Percentiles rank a stretch among this genome's conserved stretches.
phyloP scores from a whole-genome alignment of 805 yeast species.

The Maudiozyma barnettii region DNA sequence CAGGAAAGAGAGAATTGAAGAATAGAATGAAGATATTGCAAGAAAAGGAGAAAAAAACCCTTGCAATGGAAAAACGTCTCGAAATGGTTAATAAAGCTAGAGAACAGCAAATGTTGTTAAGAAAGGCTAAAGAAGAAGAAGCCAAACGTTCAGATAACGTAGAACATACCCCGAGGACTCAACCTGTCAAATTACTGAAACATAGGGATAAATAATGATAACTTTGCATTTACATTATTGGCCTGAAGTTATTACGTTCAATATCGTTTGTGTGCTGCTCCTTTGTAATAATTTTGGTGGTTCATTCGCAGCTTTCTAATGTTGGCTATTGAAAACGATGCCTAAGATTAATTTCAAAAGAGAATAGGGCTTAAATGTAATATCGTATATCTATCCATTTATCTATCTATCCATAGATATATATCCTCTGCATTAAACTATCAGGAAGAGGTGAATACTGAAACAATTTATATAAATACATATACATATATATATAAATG shows the following conservation, averaged over 20 bases:
- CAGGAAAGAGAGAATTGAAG: conserved; percentile 24
- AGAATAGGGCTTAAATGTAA: too few relatives aligned
- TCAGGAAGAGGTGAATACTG: too few relatives aligned
- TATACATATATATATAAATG: background rate
- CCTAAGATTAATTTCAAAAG: too few relatives aligned
- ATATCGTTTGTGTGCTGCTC: too few relatives aligned
- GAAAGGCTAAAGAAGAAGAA: background rate
- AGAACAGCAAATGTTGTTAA: background rate
- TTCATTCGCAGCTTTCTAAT: too few relatives aligned
- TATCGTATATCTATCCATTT: too few relatives aligned
- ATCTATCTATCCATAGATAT: background rate
- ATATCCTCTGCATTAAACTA: too few relatives aligned
- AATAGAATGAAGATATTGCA: conserved; percentile 17
- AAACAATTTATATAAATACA: background rate
- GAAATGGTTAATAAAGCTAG: background rate
- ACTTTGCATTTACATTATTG: background rate
- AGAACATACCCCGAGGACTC: background rate
- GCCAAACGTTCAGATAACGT: background rate
- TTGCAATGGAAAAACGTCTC: background rate
- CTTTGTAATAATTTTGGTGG: too few relatives aligned
- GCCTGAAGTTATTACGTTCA: too few relatives aligned
- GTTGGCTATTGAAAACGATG: too few relatives aligned
- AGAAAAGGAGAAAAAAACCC: conserved; percentile 8
- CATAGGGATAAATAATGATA: background rate
- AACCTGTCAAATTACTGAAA: conserved; percentile 3